Evolutionary conservation across 805 yeast species (phyloP).

Genomic region (Zygoascus biomembranicola): DNA sequence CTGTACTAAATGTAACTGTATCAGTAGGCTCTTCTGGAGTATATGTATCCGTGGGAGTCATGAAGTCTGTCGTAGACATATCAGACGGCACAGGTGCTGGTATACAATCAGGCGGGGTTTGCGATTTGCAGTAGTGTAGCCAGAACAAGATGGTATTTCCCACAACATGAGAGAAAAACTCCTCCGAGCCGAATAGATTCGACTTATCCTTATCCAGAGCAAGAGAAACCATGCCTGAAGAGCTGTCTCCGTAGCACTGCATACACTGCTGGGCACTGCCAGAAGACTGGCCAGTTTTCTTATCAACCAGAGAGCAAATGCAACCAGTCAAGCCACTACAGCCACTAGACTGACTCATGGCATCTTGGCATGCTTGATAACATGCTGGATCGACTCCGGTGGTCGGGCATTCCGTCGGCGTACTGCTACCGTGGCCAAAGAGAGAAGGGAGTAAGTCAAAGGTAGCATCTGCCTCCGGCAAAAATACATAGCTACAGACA

Average conservation of each 20-base stretch:
- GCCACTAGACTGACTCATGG: slow-evolving; percentile 5
- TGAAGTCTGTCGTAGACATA: slow-evolving; percentile 2
- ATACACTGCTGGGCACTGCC: slow-evolving; percentile 11
- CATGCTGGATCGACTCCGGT: slow-evolving; percentile 7
- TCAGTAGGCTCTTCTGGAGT: neutral
- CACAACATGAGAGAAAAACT: slow-evolving; percentile 14
- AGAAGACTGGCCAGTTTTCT: neutral
- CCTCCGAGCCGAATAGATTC: slow-evolving; percentile 8
- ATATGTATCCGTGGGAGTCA: neutral
- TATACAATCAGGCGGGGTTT: neutral
- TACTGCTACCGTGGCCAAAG: neutral
- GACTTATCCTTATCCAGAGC: slow-evolving; percentile 10
- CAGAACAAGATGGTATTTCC: slow-evolving; percentile 8
- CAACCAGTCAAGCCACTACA: slow-evolving; percentile 11
- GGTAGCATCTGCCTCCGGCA: neutral
- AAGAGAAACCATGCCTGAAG: slow-evolving; percentile 6
- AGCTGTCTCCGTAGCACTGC: slow-evolving; percentile 12
- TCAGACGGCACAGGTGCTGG: neutral
- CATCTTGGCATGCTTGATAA: slow-evolving; percentile 13
- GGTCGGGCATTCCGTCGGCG: neutral
- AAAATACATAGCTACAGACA: neutral
- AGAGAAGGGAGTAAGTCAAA: neutral
- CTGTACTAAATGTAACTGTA: neutral
- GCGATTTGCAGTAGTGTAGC: neutral
- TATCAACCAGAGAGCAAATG: slow-evolving; percentile 5